Conservation (phyloP, 306 rosid species). For the Lupinus albus region DNA sequence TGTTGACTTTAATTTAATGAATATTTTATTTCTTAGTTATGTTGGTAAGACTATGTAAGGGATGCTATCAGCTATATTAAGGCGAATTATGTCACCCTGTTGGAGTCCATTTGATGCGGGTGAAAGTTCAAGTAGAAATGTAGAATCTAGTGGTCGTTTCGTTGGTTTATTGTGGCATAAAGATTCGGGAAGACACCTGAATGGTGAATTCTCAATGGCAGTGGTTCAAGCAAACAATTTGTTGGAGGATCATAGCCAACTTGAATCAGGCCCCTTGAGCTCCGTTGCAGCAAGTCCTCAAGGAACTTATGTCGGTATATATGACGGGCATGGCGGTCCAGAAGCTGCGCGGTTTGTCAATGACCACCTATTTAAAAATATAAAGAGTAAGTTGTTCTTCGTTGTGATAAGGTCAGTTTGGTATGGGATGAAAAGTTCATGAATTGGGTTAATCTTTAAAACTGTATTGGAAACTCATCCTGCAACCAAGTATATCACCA, state of each 20-base stretch:
- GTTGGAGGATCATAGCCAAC: conserved; percentile 94
- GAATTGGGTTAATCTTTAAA: too few species aligned
- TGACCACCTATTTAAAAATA: conserved; percentile 63
- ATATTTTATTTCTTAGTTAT: too few species aligned
- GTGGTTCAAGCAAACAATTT: conserved; percentile 90
- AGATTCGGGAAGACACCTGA: conserved; percentile 70
- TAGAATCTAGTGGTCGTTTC: conserved; percentile 64
- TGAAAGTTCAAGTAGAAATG: conserved; percentile 53
- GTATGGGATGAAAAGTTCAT: neutral
- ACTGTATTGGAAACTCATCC: too few species aligned
- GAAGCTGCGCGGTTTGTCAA: conserved; percentile 81
- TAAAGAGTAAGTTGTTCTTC: conserved; percentile 65
- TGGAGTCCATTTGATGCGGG: conserved; percentile 65
- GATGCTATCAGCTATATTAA: conserved; percentile 74
- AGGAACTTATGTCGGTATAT: conserved; percentile 89
- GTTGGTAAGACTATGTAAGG: conserved; percentile 20
- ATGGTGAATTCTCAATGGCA: conserved; percentile 95
- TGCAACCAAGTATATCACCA: too few species aligned
- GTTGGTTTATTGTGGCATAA: conserved; percentile 87
- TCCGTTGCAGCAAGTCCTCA: conserved; percentile 54
- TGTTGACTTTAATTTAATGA: too few species aligned
- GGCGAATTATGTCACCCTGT: conserved; percentile 76
- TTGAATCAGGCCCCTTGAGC: conserved; percentile 86
- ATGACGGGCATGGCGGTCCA: conserved; percentile 98
- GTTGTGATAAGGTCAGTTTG: neutral